Evolutionary conservation across 2,329 filamentous ascomycete genomes (phyloP), one percentile per base, ranked within the genome.

Genomic region (Alternaria novae-zelandiae): DNA sequence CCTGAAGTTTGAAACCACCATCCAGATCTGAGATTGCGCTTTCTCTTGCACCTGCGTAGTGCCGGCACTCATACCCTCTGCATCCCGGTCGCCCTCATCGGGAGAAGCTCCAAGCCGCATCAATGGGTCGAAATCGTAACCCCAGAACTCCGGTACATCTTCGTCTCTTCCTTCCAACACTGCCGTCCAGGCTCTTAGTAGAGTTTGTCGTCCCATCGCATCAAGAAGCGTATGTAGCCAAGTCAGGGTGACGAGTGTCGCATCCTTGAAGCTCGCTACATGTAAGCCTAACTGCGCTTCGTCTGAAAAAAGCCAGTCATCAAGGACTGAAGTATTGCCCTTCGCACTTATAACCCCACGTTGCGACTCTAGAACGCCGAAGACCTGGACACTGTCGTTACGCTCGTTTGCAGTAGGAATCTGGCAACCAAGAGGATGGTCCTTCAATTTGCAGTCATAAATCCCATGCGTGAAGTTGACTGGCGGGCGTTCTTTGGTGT

Each of bases 381-480:
- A 54, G 11, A 65, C 23, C 50, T 67, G 55, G 13, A 69, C 26
- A 8, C 47, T 23, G 23, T 56, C 58, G 15, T 20, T 49, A 17
- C 57, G 67, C 41, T 63, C 54, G 25, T 59, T 6, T 6, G 30
- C 44, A n/a, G n/a, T n/a, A 3, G 84, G 82, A 1, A 86, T 68
- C 17, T 71, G 68, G 2, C 68, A 73, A 3, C 78, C 83, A 2
- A 83, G 63, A 0, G 81, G 78, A 61, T 87, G 82, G 5, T 83
- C 77, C 3, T 69, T 58, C n/a, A 86, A 79, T 11, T 61, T 57
- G n/a, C 79, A 71, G 21, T 79, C 73, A 55, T 82, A 72, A 4
- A 63, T 63, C 1, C 70, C 71, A 41, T 83, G 82, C 0, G 80
- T 79, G 67, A 79, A 86, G 10, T 74, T 66, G 2, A 86, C 74